Evolutionary conservation across 164 flowering plant species (phyloP), one percentile per base, ranked within the genome.

Genomic region (Vitis amurensis): DNA sequence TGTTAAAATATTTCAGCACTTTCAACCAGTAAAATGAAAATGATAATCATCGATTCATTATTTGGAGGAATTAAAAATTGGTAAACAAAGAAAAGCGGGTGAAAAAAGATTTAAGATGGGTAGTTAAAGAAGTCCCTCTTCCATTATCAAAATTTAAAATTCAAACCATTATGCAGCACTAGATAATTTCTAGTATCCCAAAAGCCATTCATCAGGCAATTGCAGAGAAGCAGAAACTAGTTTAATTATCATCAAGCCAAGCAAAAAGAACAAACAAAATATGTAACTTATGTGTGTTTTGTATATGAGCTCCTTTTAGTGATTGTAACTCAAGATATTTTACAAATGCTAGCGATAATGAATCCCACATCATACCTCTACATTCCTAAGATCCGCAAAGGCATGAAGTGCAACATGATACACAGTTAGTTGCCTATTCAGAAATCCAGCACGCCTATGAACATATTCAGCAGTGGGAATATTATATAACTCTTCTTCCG

Each of bases 331-430:
- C 44, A 1, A 23, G 27, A 23, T 37, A 37, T 37, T 37, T 37
- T 37, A 37, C 44, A 37, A 37, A 37, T 37, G 44, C 44, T 37
- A 57, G 19, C 0, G 27, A 57, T 14, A 9, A 57, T 15, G 10
- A 57, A 17, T 57, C 27, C 30, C 9, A 66, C 59, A 59, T 17
- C 4, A 9, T 88, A 95, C 98, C 97, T 91, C 82, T 14, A 84
- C 82, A 86, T 87, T 81, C 59, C 51, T 76, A 48, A 93, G 87
- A 11, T 91, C 97, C 17, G 94, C 97, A 81, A 80, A 85, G 63
- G 98, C 99, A 75, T 83, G 84, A 79, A 91, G 71, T 27, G 99
- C 98, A 67, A 77, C 92, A 83, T 95, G 99, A 77, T 90, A 93
- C 13, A 90, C 94, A 49, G 97, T 88, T 47, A 95, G 66, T 56